Percentiles rank a stretch among this genome's conserved stretches.
phyloP scores from a whole-genome alignment of 2,329 filamentous ascomycete genomes.

The Apiospora koreana region DNA sequence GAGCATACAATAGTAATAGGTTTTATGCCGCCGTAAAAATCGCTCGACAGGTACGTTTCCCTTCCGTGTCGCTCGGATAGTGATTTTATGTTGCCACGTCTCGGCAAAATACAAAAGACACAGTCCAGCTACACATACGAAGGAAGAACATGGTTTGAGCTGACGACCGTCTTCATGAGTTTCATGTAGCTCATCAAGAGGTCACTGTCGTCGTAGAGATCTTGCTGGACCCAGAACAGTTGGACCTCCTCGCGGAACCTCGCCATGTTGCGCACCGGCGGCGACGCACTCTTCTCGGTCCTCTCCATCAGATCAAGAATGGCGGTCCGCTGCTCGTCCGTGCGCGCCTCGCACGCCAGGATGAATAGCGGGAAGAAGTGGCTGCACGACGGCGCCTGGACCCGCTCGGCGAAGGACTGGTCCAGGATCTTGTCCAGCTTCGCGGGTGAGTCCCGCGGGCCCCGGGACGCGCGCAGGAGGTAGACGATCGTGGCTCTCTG shows the following conservation, averaged over 20 bases:
- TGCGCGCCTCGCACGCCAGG: constrained; percentile 35
- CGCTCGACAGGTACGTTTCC: too few species aligned
- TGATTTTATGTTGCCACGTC: too few species aligned
- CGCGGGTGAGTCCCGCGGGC: constrained; percentile 20
- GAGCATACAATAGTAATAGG: too few species aligned
- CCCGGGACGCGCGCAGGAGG: constrained; percentile 24
- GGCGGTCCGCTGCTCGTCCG: constrained; percentile 24
- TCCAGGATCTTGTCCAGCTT: constrained; percentile 24
- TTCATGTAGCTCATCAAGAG: constrained; percentile 30
- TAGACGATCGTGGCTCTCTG: constrained; percentile 22
- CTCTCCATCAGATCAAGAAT: constrained; percentile 32
- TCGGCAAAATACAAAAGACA: neutral
- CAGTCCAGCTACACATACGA: constrained; percentile 21
- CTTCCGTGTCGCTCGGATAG: too few species aligned
- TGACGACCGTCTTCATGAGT: constrained; percentile 25
- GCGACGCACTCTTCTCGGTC: constrained; percentile 19
- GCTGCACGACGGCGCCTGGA: constrained; percentile 21
- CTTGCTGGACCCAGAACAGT: constrained; percentile 36
- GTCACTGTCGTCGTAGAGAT: constrained; percentile 33
- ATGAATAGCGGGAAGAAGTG: constrained; percentile 38
- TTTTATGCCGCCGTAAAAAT: too few species aligned
- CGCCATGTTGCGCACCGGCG: constrained; percentile 24
- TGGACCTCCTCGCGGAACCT: constrained; percentile 25
- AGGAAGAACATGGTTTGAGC: constrained; percentile 21
- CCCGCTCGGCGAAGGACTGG: constrained; percentile 19